Evolutionary conservation across 1,284 basidiomycete genomes (phyloP), one percentile per base, ranked within the genome.

Genomic region (Malassezia sp.): DNA sequence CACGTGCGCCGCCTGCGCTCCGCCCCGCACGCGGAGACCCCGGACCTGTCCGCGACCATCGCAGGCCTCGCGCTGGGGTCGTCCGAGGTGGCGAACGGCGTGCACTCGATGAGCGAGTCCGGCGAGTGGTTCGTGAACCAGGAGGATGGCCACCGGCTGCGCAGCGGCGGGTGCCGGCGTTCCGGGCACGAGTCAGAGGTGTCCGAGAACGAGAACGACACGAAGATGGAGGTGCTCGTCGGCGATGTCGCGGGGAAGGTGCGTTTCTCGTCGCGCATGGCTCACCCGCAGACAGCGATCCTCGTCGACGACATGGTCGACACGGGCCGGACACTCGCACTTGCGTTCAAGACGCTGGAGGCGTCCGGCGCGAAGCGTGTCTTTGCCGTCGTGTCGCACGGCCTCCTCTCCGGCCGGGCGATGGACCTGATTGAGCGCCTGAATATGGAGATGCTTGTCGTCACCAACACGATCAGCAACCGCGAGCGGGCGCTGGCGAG

Each of bases 281-380:
- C n/a, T n/a, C n/a, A n/a, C n/a, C n/a, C n/a, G n/a, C n/a, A n/a
- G n/a, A 84, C 83, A 1, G 89, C 86, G 23, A 91, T 97, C 63
- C 76, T 97, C 38, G 83, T 97, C 23, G 91, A 97, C 71, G 91
- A 97, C 70, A 96, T 97, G 88, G 83, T 95, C 67, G 93, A 97
- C 71, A 89, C 87, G 5, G 91, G 90, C 2, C 78, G 78, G 50
- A 97, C 93, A 2, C 78, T 97, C 20, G 75, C 80, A 10, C 75
- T 95, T 14, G 91, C 91, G 22, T 84, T 82, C 10, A 80, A 80
- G 43, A 85, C 88, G 3, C 74, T 97, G 52, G 77, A 81, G 49
- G 85, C 90, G 56, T 84, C 84, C 46, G 91, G 93, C 24, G 91
- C 89, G 2, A 82, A 79, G 63, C 79, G 81, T 30, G 81, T 95